Evolutionary conservation across 257 asterid genomes (phyloP), one percentile per base, ranked within the genome.

Genomic region (Ophiorrhiza pumila): DNA sequence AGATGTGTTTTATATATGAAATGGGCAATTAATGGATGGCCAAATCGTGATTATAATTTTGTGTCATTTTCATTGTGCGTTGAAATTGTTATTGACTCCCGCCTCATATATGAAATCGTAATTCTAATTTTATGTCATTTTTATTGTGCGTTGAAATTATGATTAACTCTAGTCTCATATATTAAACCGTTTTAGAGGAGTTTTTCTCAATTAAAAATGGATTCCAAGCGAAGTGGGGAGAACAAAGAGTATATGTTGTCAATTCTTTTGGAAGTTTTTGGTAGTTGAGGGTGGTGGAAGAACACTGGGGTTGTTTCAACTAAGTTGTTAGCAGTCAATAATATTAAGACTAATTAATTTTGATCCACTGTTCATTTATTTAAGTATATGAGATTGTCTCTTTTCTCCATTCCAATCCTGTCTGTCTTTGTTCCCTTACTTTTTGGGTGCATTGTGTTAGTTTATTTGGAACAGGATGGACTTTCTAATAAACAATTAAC

Each of bases 211-310:
- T n/a, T n/a, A n/a, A n/a, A 56, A 56, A 56, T 56, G 18, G 18
- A 3, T 56, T 56, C 1, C 9, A 56, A 56, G 6, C 34, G 61
- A 11, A 56, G 27, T 56, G 23, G 13, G 7, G 10, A 11, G 27
- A 56, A 34, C 61, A 4, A 1, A 23, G 32, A 8, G 31, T 32
- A 55, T 55, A n/a, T n/a, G n/a, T n/a, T n/a, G n/a, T n/a, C n/a
- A n/a, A n/a, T n/a, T n/a, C 27, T 9, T 7, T 55, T 11, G 23
- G n/a, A 5, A 22, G 0, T 31, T 41, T n/a, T 12, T 45, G n/a
- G 0, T 49, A 3, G 72, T 46, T 22, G 10, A 68, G 61, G 72
- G 32, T 49, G 72, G 25, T 68, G 61, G 72, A 68, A 23, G 34
- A 49, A 29, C 57, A 22, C 27, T 2, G 20, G 10, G 57, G 73